Evolutionary conservation across 441 rosid genomes (phyloP), one percentile per base, ranked within the genome.

Genomic region (Adansonia gregorii): DNA sequence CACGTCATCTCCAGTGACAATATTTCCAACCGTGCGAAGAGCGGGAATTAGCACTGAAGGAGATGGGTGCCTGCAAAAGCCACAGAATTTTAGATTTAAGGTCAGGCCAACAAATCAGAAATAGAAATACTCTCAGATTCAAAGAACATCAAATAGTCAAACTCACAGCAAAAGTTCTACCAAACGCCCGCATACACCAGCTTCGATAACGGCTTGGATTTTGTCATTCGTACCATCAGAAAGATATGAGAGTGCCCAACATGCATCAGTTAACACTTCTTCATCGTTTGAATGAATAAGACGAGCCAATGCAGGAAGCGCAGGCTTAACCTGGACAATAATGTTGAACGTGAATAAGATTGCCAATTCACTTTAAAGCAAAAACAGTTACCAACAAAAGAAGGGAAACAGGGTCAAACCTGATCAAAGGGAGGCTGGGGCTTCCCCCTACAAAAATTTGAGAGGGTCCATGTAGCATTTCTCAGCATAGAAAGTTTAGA

Each of bases 391-490:
- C 4, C 1, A n/a, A 68, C 0, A 65, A 66, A 49, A 17, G n/a
- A 14, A 65, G 24, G 31, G 63, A 11, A 31, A 35, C 9, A 55
- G 4, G 54, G 14, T n/a, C 76, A 69, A 75, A 93, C 97, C 95
- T 89, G 91, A 64, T 94, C 94, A 81, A 94, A 94, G 19, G 83
- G 75, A 78, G 98, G 97, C 66, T 88, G 97, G 72, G 98, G 98
- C 84, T 94, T 94, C 80, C 97, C 98, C 56, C 98, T 82, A 39
- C 98, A 94, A 63, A 94, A 94, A 82, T 94, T 94, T 19, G 98
- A 94, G 22, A 94, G 90, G 3, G 98, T 93, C 98, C 98, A 93
- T 43, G 98, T 93, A 74, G 97, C 97, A 89, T 94, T 94, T 79
- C 95, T 89, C 59, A 91, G 91, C 98, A 94, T 93, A 0, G 98